Evolutionary conservation across 345 rosid genomes (phyloP), one percentile per base, ranked within the genome.

Genomic region (Arabidopsis suecica): DNA sequence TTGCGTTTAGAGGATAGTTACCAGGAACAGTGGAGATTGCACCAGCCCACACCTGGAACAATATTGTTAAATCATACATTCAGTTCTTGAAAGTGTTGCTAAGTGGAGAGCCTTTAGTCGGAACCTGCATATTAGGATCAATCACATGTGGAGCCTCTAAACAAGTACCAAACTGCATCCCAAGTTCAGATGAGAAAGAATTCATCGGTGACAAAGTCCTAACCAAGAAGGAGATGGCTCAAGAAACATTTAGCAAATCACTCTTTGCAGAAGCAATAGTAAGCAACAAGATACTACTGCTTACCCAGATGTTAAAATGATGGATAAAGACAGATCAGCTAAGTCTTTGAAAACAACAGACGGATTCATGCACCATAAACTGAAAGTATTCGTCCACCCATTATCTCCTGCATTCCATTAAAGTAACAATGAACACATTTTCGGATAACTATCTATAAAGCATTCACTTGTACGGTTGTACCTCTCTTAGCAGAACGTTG

Each of bases 91-190:
- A 63, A 59, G 42, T 32, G 64, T 45, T 68, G 56, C 45, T 54
- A 49, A 41, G 70, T 49, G 8, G 22, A 47, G 41, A 68, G 54
- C 30, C 30, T 40, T 34, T 72, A 76, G 56, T 57, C 48, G 63
- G 48, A 47, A 95, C 99, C 93, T 95, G 99, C 51, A 89, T 80
- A 82, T 90, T 82, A 64, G 82, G 78, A 78, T 94, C 88, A 75
- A 94, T 84, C 62, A 94, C 96, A 82, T 94, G 99, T 65, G 99
- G 97, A 80, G 99, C 99, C 84, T 94, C 99, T 83, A 94, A 75
- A 82, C 76, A 88, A 78, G 91, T 88, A 71, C 96, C 97, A 83
- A 94, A 94, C 74, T 88, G 91, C 77, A 90, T 88, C 77, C 97
- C 97, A 66, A 92, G 97, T 84, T 92, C 97, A 63, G 97, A 90